Evolutionary conservation across 805 yeast genomes (phyloP).

Genomic region (Suhomyces vadensis): DNA sequence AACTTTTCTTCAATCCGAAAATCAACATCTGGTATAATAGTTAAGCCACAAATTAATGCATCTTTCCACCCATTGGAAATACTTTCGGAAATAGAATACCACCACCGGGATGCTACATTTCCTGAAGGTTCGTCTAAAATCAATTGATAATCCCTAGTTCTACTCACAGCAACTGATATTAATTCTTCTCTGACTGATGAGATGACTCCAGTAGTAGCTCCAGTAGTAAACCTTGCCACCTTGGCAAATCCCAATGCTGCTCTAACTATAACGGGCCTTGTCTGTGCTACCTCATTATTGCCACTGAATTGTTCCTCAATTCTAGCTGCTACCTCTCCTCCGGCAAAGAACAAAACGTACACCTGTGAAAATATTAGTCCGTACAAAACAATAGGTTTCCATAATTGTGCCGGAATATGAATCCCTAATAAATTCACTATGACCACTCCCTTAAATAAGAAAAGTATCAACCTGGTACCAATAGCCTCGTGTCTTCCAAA

Average conservation of each 20-base stretch:
- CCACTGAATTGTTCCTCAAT: slow-evolving; percentile 11
- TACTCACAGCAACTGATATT: slow-evolving; percentile 14
- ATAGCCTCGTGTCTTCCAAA: slow-evolving; percentile 3
- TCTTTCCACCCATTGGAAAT: slow-evolving; percentile 22
- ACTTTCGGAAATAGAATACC: slow-evolving; percentile 10
- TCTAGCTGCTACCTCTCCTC: slow-evolving; percentile 11
- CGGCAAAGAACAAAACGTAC: slow-evolving; percentile 14
- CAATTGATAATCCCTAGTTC: slow-evolving; percentile 27
- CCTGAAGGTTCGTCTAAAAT: slow-evolving; percentile 9
- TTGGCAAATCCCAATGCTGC: slow-evolving; percentile 4
- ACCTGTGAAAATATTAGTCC: neutral
- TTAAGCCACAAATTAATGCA: slow-evolving; percentile 15
- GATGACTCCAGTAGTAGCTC: neutral
- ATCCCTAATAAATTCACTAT: slow-evolving; percentile 3
- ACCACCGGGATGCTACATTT: slow-evolving; percentile 3
- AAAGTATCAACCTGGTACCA: slow-evolving; percentile 3
- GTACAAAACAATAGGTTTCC: neutral
- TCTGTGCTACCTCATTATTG: neutral
- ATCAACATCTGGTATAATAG: slow-evolving; percentile 19
- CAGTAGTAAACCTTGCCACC: neutral
- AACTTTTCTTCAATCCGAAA: slow-evolving; percentile 13
- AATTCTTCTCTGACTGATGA: slow-evolving; percentile 12
- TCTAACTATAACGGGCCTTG: neutral
- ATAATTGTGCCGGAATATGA: neutral
- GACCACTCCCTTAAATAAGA: slow-evolving; percentile 3